Evolutionary conservation across 2,329 filamentous ascomycete species (phyloP).

Genomic region (Neofusicoccum ribis): DNA sequence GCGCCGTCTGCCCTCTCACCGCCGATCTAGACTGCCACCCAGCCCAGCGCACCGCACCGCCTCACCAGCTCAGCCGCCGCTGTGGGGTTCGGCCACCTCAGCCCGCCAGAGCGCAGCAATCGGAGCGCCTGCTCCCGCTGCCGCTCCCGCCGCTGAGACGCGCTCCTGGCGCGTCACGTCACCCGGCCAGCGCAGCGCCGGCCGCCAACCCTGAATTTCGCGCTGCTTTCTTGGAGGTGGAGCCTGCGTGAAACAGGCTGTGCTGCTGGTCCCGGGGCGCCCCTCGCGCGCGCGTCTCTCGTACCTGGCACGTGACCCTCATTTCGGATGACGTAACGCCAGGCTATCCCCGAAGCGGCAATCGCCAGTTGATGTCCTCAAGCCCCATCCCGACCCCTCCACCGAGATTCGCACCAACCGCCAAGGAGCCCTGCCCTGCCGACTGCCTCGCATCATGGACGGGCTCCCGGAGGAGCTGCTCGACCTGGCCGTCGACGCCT

Average conservation of each 20-base stretch:
- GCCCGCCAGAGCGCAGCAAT: neutral
- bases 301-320: conserved; percentile 6
- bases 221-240: neutral
- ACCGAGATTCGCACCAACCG: neutral
- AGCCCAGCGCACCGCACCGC: neutral
- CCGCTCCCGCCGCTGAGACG: neutral
- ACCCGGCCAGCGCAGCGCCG: neutral
- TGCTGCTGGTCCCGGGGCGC: conserved; percentile 7
- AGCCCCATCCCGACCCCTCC: conserved; percentile 4
- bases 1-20: neutral
- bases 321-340: conserved; percentile 8
- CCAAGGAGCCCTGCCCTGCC: neutral
- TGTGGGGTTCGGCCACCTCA: neutral
- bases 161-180: no score
- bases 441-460: conserved; percentile 5
- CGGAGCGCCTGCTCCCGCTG: conserved; percentile 9
- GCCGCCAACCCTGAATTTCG: neutral
- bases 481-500: conserved; percentile 25
- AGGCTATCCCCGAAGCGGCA: neutral
- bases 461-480: conserved; percentile 30
- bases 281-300: neutral
- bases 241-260: conserved; percentile 5
- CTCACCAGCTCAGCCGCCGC: neutral
- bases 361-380: neutral
- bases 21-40: neutral